Base-by-base conservation (phyloP, 2,329 filamentous ascomycete species). In the Gliomastix tumulicola region DNA sequence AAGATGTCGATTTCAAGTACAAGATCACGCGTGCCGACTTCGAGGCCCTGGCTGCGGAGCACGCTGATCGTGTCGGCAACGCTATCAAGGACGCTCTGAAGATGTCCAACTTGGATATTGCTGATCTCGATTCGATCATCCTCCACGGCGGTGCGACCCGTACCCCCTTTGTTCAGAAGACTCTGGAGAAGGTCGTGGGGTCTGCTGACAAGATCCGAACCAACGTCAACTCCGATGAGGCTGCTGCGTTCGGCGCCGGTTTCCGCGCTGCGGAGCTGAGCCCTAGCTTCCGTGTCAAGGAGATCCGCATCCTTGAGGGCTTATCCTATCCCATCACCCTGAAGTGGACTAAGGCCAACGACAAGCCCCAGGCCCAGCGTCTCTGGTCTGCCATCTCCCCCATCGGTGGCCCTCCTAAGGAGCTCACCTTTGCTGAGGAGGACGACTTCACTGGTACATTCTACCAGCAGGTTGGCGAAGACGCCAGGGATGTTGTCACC, bases 151-250 rank as follows among this genome's bases (percentile, higher is more conserved):
- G 92, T 48, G 83, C 82, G 31, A 82, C 88, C 32, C 80, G 92
- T 42, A 97, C 90, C 8, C 92, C 92, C 1, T 96, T 97, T 50
- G 87, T 98, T 10, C 90, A 97, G 59, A 90, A 82, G 62, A 75
- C 84, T 50, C 77, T 98, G 13, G 88, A 96, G 63, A 76, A 79
- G 43, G 62, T 85, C 30, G 75, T 81, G 35, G 84, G 86, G 25
- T 76, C 73, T 15, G 62, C 79, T 7, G 79, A 84, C 35, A 96
- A 94, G 68, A 71, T 98, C 41, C 83, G 88, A 45, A 84, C 82
- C 53, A 98, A 94, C 50, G 92, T 98, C 55, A 98, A 98, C 65
- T 85, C 90, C 10, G 92, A 98, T 52, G 92, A 98, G 63, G 84
- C 92, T 18, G 92, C 92, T 35, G 92, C 94, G 9, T 94, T 97